phyloP scores from a whole-genome alignment of 768 basidiomycete genomes.

The Mrakia gelida region DNA sequence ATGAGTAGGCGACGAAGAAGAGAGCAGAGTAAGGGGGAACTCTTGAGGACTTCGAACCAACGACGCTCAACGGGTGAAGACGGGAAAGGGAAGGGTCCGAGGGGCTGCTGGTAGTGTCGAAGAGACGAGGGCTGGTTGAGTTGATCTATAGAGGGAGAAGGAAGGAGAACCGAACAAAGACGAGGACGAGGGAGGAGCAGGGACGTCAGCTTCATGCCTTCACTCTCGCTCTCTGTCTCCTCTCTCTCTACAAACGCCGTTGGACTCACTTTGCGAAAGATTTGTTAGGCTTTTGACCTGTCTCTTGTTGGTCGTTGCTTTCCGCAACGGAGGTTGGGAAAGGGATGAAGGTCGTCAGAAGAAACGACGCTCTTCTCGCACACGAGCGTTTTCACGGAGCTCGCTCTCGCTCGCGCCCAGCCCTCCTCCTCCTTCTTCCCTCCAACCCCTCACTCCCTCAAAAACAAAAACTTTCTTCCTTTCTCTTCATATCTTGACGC shows the following conservation, averaged over 20 bases:
- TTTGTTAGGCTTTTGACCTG: neutral
- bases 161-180: neutral
- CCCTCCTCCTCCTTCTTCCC: neutral
- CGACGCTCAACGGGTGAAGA: neutral
- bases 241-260: neutral
- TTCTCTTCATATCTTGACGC: neutral
- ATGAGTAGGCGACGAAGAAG: neutral
- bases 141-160: neutral
- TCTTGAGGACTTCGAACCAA: neutral
- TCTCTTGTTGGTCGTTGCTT: neutral
- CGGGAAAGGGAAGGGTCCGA: neutral
- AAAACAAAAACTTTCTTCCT: neutral
- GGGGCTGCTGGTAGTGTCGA: neutral
- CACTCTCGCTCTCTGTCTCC: neutral
- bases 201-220: neutral
- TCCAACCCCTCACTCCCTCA: neutral
- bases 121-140: neutral
- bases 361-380: neutral
- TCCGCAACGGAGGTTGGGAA: constrained; percentile 6
- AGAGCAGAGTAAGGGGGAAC: neutral
- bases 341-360: constrained; percentile 7
- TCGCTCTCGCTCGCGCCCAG: no score
- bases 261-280: neutral
- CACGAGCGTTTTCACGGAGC: neutral
- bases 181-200: neutral